Conservation (phyloP, 345 rosid genomes). For the Gossypium raimondii region DNA sequence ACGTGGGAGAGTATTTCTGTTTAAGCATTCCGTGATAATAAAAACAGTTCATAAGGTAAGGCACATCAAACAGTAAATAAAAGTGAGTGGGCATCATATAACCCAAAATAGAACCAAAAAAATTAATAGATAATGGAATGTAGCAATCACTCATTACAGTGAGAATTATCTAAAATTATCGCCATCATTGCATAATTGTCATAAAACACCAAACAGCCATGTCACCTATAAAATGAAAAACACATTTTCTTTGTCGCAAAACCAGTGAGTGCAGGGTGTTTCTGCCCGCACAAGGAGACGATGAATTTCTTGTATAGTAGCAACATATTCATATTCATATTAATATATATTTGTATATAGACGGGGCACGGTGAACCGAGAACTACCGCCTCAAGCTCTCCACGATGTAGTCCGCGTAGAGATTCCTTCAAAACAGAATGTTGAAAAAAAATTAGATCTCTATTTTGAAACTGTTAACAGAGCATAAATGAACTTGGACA, state of each 20-base stretch:
- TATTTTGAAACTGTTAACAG: background rate
- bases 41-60: background rate
- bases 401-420: slow-evolving; percentile 78
- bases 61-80: background rate
- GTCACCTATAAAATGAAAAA: slow-evolving; percentile 17
- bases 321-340: slow-evolving; percentile 13
- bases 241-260: background rate
- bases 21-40: background rate
- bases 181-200: slow-evolving; percentile 23
- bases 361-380: background rate
- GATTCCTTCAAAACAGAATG: slow-evolving; percentile 55
- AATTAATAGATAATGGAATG: background rate
- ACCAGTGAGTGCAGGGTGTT: background rate
- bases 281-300: background rate
- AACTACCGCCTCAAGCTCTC: slow-evolving; percentile 68
- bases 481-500: background rate
- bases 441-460: background rate
- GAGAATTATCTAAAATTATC: slow-evolving; percentile 23
- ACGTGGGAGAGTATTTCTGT: background rate
- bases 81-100: background rate
- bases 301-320: slow-evolving; percentile 14
- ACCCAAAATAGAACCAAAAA: background rate
- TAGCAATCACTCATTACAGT: slow-evolving; percentile 9
- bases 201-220: background rate
- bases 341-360: too few relatives aligned